Evolutionary conservation across 176 grass and related monocot genomes (phyloP).

Genomic region (Panicum miliaceum): DNA sequence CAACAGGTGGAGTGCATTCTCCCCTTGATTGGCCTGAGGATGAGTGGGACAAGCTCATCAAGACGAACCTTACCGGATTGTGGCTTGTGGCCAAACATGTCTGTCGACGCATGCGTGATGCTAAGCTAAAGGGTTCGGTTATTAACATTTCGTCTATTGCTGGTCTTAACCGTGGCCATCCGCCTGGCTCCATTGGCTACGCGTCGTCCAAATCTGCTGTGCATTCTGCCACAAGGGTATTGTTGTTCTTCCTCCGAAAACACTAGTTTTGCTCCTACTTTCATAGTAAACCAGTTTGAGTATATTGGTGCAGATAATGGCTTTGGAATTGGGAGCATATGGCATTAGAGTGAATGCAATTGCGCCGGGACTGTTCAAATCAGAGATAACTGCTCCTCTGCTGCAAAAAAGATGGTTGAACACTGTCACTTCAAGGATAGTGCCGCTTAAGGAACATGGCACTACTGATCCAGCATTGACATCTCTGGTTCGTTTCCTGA

Average conservation of each 20-base stretch:
- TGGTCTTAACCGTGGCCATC: constrained; percentile 64
- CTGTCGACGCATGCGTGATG: constrained; percentile 64
- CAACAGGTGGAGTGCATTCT: constrained; percentile 71
- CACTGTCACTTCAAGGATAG: constrained; percentile 60
- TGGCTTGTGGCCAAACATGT: constrained; percentile 88
- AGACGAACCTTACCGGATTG: constrained; percentile 84
- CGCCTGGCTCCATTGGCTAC: constrained; percentile 72
- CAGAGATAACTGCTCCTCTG: constrained; percentile 74
- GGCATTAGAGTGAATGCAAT: constrained; percentile 84
- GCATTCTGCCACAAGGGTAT: constrained; percentile 74
- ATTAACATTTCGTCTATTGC: constrained; percentile 80
- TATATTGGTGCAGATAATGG: constrained; percentile 63
- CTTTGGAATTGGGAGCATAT: constrained; percentile 74
- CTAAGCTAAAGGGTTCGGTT: constrained; percentile 71
- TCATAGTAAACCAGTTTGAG: background rate
- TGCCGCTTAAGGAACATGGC: constrained; percentile 66
- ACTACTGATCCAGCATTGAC: constrained; percentile 75
- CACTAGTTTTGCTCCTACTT: background rate
- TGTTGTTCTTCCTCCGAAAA: constrained; percentile 1
- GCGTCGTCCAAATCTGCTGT: constrained; percentile 68
- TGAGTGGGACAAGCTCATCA: constrained; percentile 70
- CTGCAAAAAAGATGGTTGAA: constrained; percentile 73
- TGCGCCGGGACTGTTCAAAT: constrained; percentile 83
- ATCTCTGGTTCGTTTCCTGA: constrained; percentile 70
- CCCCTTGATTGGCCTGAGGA: constrained; percentile 78